A percentile compares a stretch with the other conserved stretches of the same genome.
Evolutionary conservation across 192 early-diverging fungal species (phyloP).

Genomic region (Coemansia sp.): DNA sequence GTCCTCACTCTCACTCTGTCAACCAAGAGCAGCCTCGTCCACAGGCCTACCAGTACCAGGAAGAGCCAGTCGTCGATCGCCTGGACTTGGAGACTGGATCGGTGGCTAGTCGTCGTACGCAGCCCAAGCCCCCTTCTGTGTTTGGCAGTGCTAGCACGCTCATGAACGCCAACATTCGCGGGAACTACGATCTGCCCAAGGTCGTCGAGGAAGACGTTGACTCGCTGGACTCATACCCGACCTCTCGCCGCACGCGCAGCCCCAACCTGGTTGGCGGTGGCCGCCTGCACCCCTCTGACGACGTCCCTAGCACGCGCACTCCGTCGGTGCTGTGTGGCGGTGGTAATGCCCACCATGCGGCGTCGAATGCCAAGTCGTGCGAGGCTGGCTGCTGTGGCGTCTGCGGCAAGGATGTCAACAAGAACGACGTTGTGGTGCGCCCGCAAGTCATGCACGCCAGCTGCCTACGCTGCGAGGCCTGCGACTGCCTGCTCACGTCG

Average conservation of each 20-base stretch:
- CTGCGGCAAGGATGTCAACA: conserved; percentile 46
- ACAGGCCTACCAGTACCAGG: conserved; percentile 16
- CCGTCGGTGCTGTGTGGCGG: conserved; percentile 42
- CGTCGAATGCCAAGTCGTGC: conserved; percentile 15
- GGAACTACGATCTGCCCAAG: conserved; percentile 43
- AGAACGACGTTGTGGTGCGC: conserved; percentile 46
- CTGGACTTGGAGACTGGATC: conserved; percentile 48
- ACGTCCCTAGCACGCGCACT: conserved; percentile 1
- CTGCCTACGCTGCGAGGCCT: conserved; percentile 56
- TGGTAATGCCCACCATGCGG: conserved; percentile 23
- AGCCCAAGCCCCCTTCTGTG: conserved; percentile 30
- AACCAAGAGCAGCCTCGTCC: conserved; percentile 14
- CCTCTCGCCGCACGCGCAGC: conserved; percentile 25
- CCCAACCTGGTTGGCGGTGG: conserved; percentile 46
- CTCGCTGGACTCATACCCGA: conserved; percentile 49
- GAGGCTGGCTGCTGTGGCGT: conserved; percentile 51
- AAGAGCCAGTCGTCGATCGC: conserved; percentile 48
- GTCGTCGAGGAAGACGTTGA: conserved; percentile 57
- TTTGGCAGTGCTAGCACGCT: conserved; percentile 56
- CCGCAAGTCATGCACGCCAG: conserved; percentile 56
- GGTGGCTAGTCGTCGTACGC: conserved; percentile 44
- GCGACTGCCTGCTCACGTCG: conserved; percentile 53
- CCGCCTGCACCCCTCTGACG: not conserved
- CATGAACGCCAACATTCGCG: conserved; percentile 36
- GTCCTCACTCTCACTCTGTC: conserved; percentile 48